Percentiles rank a stretch among this genome's conserved stretches.
Conservation (phyloP, 441 rosid species). For the Populus hybrid region DNA sequence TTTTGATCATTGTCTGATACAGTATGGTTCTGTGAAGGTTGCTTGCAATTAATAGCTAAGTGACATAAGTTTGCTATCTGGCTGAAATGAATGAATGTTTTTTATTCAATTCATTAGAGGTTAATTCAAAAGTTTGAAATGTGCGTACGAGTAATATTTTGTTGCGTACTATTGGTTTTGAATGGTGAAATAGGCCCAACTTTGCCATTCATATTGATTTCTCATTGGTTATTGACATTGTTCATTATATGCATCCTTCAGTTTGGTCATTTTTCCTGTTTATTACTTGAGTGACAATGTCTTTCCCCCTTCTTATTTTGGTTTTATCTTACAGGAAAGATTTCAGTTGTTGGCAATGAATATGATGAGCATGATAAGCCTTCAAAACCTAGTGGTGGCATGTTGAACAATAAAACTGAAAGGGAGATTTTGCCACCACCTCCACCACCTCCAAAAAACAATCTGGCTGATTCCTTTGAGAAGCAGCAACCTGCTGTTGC, state of each 20-base stretch:
- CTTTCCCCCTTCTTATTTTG: background rate
- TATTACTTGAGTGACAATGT: background rate
- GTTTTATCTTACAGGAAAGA: conserved; percentile 45
- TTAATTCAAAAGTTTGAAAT: background rate
- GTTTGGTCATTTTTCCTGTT: background rate
- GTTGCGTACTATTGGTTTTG: background rate
- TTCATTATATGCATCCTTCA: background rate
- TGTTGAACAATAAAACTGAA: conserved; percentile 38
- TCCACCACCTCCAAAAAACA: conserved; percentile 61
- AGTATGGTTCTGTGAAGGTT: background rate
- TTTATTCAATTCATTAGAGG: background rate
- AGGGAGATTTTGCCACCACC: conserved; percentile 65
- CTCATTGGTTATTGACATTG: background rate
- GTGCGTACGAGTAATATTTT: background rate
- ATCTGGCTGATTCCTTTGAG: conserved; percentile 45
- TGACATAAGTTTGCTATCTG: background rate
- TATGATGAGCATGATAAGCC: conserved; percentile 56
- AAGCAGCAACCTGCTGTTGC: conserved; percentile 56
- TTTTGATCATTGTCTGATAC: background rate
- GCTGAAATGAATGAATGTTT: background rate
- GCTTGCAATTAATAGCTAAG: background rate
- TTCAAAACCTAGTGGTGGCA: conserved; percentile 42
- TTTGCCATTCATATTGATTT: background rate
- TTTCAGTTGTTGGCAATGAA: conserved; percentile 44
- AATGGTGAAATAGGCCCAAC: background rate